Evolutionary conservation across 805 yeast genomes (phyloP), one percentile per base, ranked within the genome.

Genomic region (Candida suzukii): DNA sequence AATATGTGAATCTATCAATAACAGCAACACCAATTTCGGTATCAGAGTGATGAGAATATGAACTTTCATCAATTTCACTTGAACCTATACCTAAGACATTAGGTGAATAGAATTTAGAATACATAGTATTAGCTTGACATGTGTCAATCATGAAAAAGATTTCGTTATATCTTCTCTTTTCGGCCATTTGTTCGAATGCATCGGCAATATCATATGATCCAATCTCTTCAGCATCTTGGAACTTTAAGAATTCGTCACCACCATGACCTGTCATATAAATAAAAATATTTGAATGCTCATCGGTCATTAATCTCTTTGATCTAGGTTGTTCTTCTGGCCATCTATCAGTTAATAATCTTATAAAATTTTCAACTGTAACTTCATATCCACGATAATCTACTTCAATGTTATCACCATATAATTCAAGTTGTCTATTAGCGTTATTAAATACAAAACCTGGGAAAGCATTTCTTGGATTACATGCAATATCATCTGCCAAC

Each of bases 121-220:
- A 93, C 99, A 93, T 91, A 14, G 99, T 88, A 63, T 91, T 93
- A 21, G 99, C 99, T 68, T 93, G 99, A 58, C 99, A 93, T 0
- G 99, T 93, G 61, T 93, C 99, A 48, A 93, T 84, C 98, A 93
- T 93, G 64, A 93, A 93, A 57, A 93, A 79, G 27, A 93, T 85
- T 67, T 93, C 98, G 52, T 90, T 88, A 67, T 93, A 93, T 42
- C 99, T 73, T 51, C 85, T 84, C 75, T 90, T 90, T 59, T 91
- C 96, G 66, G 87, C 78, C 99, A 93, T 93, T 60, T 93, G 97
- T 40, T 78, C 95, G 65, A 93, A 87, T 2, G 98, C 98, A 64
- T 93, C 96, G 2, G 99, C 98, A 46, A 93, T 75, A 63, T 93
- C 99, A 66, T 87, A 83, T 10, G 96, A 80, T 2, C 96, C 88